A percentile compares a stretch with the other conserved stretches of the same genome.
Evolutionary conservation across 768 basidiomycete genomes (phyloP).

Genomic region (Rhodotorula taiwanensis): DNA sequence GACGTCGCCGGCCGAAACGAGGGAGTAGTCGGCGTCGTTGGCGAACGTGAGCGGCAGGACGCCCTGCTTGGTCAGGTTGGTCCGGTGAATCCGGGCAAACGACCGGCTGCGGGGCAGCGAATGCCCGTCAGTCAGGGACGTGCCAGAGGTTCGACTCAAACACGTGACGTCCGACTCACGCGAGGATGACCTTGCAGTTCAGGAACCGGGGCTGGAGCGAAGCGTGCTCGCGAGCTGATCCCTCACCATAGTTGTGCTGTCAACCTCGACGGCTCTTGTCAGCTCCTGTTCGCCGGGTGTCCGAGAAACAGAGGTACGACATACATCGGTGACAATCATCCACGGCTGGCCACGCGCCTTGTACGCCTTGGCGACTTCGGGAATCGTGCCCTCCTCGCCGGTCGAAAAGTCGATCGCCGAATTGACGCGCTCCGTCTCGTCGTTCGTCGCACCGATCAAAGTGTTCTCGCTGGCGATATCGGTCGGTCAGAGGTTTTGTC

Average conservation of each 20-base stretch:
- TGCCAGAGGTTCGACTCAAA: too few relatives aligned
- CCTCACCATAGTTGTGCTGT: slow-evolving; percentile 80
- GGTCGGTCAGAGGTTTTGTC: too few relatives aligned
- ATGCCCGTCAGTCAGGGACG: slow-evolving; percentile 54
- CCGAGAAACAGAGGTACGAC: slow-evolving; percentile 12
- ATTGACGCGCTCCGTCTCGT: slow-evolving; percentile 89
- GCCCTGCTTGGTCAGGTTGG: slow-evolving; percentile 77
- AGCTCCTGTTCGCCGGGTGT: neutral
- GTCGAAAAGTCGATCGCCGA: slow-evolving; percentile 70
- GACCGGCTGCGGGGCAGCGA: slow-evolving; percentile 54
- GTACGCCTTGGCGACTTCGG: slow-evolving; percentile 79
- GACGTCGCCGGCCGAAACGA: slow-evolving; percentile 68
- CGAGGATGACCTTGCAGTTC: slow-evolving; percentile 40
- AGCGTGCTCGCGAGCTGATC: slow-evolving; percentile 94
- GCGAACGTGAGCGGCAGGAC: slow-evolving; percentile 90
- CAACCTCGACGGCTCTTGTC: neutral
- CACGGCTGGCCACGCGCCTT: slow-evolving; percentile 78
- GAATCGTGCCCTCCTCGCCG: slow-evolving; percentile 68
- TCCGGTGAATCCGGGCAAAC: slow-evolving; percentile 88
- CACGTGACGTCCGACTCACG: too few relatives aligned
- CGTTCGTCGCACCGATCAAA: slow-evolving; percentile 53
- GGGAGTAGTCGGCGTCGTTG: slow-evolving; percentile 74
- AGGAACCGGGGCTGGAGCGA: slow-evolving; percentile 81
- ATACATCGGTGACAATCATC: slow-evolving; percentile 81
- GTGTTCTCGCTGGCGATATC: slow-evolving; percentile 35